Percentiles rank a stretch among this genome's conserved stretches.
phyloP scores from a whole-genome alignment of 1,139 yeast genomes.

The Blastobotrys indianensis region DNA sequence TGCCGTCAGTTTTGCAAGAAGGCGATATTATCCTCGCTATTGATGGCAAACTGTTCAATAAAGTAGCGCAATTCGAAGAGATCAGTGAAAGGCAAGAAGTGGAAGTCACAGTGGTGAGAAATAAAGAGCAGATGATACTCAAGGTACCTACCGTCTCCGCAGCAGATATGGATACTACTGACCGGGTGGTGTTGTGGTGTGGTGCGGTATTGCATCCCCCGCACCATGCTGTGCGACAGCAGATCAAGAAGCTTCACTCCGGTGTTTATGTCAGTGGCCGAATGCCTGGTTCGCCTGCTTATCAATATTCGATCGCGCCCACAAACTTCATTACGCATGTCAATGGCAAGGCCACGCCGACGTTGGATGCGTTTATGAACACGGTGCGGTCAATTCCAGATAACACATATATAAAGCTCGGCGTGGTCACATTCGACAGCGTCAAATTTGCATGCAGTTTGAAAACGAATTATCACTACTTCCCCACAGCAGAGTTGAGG shows the following conservation, averaged over 20 bases:
- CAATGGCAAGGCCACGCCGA: conserved; percentile 68
- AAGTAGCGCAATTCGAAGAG: conserved; percentile 59
- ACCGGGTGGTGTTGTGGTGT: conserved; percentile 69
- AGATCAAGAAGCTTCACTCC: conserved; percentile 72
- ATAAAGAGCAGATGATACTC: conserved; percentile 48
- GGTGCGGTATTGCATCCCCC: conserved; percentile 68
- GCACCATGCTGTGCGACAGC: conserved; percentile 68
- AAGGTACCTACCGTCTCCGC: conserved; percentile 59
- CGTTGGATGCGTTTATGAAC: conserved; percentile 56
- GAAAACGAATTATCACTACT: conserved; percentile 86
- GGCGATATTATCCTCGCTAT: conserved; percentile 75
- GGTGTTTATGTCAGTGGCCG: conserved; percentile 72
- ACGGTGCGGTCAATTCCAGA: conserved; percentile 67
- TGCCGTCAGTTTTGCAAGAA: conserved; percentile 34
- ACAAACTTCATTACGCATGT: conserved; percentile 87
- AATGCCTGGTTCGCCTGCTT: conserved; percentile 78
- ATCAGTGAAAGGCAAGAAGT: conserved; percentile 43
- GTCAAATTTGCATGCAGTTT: conserved; percentile 80
- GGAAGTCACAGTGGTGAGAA: conserved; percentile 60
- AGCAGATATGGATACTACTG: conserved; percentile 49
- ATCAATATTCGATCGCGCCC: conserved; percentile 72
- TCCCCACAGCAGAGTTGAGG: conserved; percentile 70
- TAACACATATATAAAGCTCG: conserved; percentile 70
- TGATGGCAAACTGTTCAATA: conserved; percentile 56
- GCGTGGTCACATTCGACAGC: conserved; percentile 78